A percentile compares a stretch with the other conserved stretches of the same genome.
Evolutionary conservation across 306 rosid species (phyloP).

Genomic region (Cotoneaster glaucophyllus): DNA sequence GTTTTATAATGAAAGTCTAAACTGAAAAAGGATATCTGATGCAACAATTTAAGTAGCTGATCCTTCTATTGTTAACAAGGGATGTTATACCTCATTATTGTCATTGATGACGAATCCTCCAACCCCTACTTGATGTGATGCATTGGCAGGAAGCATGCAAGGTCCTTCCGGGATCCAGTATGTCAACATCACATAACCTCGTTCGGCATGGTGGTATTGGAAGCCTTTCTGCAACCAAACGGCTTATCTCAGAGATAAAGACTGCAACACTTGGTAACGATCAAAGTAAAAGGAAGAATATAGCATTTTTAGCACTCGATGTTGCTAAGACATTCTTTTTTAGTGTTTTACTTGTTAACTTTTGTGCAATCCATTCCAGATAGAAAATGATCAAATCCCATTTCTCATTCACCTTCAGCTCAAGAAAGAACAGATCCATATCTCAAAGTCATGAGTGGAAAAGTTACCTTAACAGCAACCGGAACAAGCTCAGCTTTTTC

Average conservation of each 20-base stretch:
- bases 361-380: background rate
- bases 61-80: background rate
- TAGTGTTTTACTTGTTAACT: background rate
- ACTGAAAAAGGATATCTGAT: background rate
- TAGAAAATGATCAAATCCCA: background rate
- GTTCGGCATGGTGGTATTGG: constrained; percentile 85
- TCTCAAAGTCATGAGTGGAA: background rate
- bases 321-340: background rate
- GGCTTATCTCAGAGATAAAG: constrained; percentile 10
- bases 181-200: constrained; percentile 87
- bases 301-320: background rate
- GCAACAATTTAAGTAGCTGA: background rate
- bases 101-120: constrained; percentile 89
- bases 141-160: constrained; percentile 87
- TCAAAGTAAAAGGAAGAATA: too few species aligned
- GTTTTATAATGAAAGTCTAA: background rate
- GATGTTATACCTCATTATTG: constrained; percentile 54
- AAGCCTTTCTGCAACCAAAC: constrained; percentile 77
- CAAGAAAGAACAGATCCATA: background rate
- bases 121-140: constrained; percentile 93
- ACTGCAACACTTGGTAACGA: background rate
- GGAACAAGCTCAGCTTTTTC: constrained; percentile 78
- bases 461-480: constrained; percentile 67
- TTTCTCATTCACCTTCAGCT: background rate
- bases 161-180: constrained; percentile 96